phyloP scores from a whole-genome alignment of 73 alveolate genomes.

The Diophrys appendiculata region DNA sequence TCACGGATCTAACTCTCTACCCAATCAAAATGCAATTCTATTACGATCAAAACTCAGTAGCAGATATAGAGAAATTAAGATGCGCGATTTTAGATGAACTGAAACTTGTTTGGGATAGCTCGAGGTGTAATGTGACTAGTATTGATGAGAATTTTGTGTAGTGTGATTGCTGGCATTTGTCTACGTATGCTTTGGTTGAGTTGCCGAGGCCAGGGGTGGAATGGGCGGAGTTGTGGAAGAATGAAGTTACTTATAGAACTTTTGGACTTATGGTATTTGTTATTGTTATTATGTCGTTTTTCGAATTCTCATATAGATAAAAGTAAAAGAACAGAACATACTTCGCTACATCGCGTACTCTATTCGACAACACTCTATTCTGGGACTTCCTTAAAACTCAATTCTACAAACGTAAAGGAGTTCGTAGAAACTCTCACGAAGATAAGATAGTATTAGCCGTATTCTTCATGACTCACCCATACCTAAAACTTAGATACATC shows the following conservation, averaged over 20 bases:
- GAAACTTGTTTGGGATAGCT: background rate
- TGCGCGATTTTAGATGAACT: background rate
- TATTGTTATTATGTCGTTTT: background rate
- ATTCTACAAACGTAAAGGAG: background rate
- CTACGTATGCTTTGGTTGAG: background rate
- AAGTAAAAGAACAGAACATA: background rate
- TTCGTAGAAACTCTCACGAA: background rate
- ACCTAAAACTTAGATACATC: background rate
- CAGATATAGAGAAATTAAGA: background rate
- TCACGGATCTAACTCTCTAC: background rate
- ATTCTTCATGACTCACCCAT: background rate
- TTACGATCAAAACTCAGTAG: background rate
- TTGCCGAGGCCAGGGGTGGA: background rate
- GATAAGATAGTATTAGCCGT: background rate
- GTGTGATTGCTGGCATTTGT: background rate
- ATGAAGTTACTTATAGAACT: background rate
- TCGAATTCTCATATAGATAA: background rate
- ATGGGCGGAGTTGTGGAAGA: background rate
- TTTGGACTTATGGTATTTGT: background rate
- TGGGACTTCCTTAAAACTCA: background rate
- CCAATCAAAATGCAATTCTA: background rate
- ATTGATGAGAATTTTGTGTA: background rate
- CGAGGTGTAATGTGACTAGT: background rate
- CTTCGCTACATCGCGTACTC: background rate
- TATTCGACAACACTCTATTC: background rate